These are phyloP conservation scores for Guadua angustifolia DNA, from an alignment of 176 grass and related monocot species.

Conservation along the genomic window DNA sequence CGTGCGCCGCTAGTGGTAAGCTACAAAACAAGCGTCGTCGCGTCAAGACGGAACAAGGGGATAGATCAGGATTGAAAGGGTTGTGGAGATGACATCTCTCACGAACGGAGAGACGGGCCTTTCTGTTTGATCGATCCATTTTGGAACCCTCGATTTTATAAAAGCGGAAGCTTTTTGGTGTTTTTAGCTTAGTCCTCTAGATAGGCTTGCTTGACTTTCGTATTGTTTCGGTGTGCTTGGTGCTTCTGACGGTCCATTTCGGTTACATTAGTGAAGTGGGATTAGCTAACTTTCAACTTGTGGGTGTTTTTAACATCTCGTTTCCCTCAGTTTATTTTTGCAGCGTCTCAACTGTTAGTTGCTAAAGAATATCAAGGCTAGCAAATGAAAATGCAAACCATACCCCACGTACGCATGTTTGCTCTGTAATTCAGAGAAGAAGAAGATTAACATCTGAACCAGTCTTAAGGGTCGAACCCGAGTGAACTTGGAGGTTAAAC, in stretches of 20 bases:
- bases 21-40: slow-evolving; percentile 7
- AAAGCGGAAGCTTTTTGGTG: background rate
- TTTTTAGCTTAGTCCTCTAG: background rate
- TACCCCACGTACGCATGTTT: no score
- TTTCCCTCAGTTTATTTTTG: background rate
- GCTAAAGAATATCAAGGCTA: background rate
- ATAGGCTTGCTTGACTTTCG: background rate
- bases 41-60: no score
- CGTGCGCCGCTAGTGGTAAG: slow-evolving; percentile 19
- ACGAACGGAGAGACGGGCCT: background rate
- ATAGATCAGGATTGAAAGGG: background rate
- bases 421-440: no score
- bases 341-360: background rate
- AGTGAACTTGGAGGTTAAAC: no score
- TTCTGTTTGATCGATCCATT: background rate
- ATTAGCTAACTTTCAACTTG: background rate
- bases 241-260: background rate
- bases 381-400: background rate
- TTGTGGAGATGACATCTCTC: background rate
- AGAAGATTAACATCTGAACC: no score
- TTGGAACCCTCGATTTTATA: background rate
- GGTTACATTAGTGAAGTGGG: background rate
- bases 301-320: background rate
- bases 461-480: no score
- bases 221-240: background rate